Evolutionary conservation across 2,329 filamentous ascomycete species (phyloP).

Genomic region (Sclerotinia borealis): DNA sequence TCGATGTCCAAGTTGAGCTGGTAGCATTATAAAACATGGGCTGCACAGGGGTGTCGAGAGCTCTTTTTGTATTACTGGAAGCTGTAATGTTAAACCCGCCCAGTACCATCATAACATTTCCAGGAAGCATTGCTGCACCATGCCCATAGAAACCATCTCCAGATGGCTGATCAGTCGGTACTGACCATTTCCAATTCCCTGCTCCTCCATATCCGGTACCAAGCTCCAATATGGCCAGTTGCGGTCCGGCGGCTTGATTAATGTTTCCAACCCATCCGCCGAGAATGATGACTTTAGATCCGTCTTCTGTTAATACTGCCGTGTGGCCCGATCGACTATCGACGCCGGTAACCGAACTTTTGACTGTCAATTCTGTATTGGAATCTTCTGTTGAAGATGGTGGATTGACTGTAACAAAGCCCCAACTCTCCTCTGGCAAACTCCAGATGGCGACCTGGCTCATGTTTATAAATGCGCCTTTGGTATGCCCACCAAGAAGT

Average conservation of each 20-base stretch:
- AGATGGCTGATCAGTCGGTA: slow-evolving; percentile 46
- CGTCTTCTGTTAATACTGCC: slow-evolving; percentile 73
- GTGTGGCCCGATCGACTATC: slow-evolving; percentile 88
- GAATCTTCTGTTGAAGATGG: slow-evolving; percentile 30
- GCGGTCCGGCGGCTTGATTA: slow-evolving; percentile 68
- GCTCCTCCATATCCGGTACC: slow-evolving; percentile 67
- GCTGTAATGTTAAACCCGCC: slow-evolving; percentile 51
- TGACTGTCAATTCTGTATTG: slow-evolving; percentile 52
- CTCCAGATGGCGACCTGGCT: slow-evolving; percentile 83
- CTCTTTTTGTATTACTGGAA: slow-evolving; percentile 33
- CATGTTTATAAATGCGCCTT: slow-evolving; percentile 85
- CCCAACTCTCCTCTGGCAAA: slow-evolving; percentile 81
- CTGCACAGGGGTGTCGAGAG: slow-evolving; percentile 32
- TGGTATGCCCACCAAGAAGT: slow-evolving; percentile 79
- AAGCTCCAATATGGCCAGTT: slow-evolving; percentile 71
- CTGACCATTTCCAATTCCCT: slow-evolving; percentile 64
- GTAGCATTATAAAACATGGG: slow-evolving; percentile 55
- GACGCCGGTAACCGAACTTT: slow-evolving; percentile 31
- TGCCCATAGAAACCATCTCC: slow-evolving; percentile 53
- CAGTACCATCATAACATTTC: slow-evolving; percentile 63
- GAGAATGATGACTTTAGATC: slow-evolving; percentile 67
- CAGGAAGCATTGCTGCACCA: slow-evolving; percentile 56
- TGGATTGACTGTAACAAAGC: slow-evolving; percentile 62
- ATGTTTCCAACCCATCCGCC: slow-evolving; percentile 92
- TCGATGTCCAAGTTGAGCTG: slow-evolving; percentile 50